Conservation (phyloP, 2,329 filamentous ascomycete species). For the Aspergillus puulaauensis region DNA sequence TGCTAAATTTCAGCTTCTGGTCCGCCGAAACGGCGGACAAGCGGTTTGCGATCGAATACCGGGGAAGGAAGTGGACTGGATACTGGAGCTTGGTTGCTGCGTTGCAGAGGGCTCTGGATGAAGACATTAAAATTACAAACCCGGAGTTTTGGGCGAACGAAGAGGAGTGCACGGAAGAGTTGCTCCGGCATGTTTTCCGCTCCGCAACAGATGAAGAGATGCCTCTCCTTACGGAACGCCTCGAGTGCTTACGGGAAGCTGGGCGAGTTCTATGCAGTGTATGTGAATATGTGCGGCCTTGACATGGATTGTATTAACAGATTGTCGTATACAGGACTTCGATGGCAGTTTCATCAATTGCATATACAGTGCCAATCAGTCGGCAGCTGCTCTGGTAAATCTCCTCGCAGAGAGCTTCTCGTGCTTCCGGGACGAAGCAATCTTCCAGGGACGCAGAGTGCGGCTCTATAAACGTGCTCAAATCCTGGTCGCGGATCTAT, state of each 20-base stretch:
- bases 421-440: conserved; percentile 80
- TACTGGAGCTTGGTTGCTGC: conserved; percentile 93
- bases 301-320: conserved; percentile 6
- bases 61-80: conserved; percentile 80
- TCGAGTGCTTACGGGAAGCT: conserved; percentile 78
- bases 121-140: conserved; percentile 85
- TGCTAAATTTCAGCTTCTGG: conserved; percentile 98
- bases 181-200: conserved; percentile 75
- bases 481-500: conserved; percentile 92
- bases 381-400: conserved; percentile 83
- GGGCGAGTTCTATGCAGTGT: conserved; percentile 77
- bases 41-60: conserved; percentile 80
- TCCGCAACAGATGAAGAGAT: conserved; percentile 85
- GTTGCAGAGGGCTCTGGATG: conserved; percentile 82
- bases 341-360: conserved; percentile 71
- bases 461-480: conserved; percentile 91
- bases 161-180: conserved; percentile 71
- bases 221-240: conserved; percentile 74
- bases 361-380: conserved; percentile 71
- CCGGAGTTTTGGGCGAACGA: conserved; percentile 83
- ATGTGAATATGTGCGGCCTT: conserved; percentile 23
- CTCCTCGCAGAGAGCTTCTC: conserved; percentile 76
- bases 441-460: conserved; percentile 71
- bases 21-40: conserved; percentile 68
- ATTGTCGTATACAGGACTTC: conserved; percentile 59